Conservation (phyloP, 169 alveolate genomes). For the Cyclospora cayetanensis region DNA sequence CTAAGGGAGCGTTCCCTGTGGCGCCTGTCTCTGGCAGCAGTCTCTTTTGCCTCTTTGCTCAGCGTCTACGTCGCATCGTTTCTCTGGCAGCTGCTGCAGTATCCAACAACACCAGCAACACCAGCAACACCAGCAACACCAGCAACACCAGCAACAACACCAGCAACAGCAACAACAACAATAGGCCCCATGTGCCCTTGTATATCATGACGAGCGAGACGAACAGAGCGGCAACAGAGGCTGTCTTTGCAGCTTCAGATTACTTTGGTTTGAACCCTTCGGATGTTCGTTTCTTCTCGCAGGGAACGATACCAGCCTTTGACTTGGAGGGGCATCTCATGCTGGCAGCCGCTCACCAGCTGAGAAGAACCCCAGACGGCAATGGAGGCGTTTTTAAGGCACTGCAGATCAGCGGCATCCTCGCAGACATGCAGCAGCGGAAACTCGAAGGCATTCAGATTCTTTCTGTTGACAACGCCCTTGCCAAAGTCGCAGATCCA, state of each 20-base stretch:
- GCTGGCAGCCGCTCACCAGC: not conserved
- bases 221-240: not conserved
- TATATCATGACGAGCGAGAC: slow-evolving; percentile 34
- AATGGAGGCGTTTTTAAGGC: slow-evolving; percentile 41
- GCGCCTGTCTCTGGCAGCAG: not conserved
- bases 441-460: slow-evolving; percentile 1
- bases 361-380: slow-evolving; percentile 28
- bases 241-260: not conserved
- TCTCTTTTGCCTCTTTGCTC: not conserved
- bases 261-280: not conserved
- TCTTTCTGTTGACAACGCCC: slow-evolving; percentile 12
- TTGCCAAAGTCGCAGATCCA: slow-evolving; percentile 33
- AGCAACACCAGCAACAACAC: not conserved
- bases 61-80: not conserved
- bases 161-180: slow-evolving; percentile 26
- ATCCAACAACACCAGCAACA: not conserved
- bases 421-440: not conserved
- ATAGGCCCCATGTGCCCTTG: not conserved
- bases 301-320: not conserved
- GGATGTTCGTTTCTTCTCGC: not conserved
- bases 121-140: not conserved
- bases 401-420: not conserved
- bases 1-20: not conserved
- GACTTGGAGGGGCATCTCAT: not conserved
- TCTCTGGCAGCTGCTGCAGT: not conserved